Evolutionary conservation across 108 stramenopile genomes (phyloP), one percentile per base, ranked within the genome.

Genomic region (Chaetoceros tenuissimus): DNA sequence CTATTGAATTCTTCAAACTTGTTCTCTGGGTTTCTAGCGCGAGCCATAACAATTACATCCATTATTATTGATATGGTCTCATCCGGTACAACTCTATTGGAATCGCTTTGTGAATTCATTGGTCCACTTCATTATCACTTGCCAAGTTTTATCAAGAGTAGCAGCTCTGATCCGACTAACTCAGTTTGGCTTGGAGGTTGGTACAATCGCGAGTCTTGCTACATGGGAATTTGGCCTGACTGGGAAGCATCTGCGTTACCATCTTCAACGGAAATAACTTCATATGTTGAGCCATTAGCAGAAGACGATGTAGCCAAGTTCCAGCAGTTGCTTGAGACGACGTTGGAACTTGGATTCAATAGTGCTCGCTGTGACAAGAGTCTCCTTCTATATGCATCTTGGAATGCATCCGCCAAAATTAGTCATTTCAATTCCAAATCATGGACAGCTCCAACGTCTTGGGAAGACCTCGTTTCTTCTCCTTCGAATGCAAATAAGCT

Each of bases 311-410:
- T 77, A 29, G 53, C 63, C 17, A 67, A 63, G 31, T 29, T 63
- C 22, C 31, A 16, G 17, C 49, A 62, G 26, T 29, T 78, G 1
- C 31, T 84, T 1, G 67, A 73, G 25, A 28, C 16, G 19, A 60
- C 64, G 7, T 75, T 91, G 24, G 46, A 55, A 1, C 19, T 80
- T 27, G 84, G 82, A 1, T 79, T 87, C 43, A 34, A 54, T 28
- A 63, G 75, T 30, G 73, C 81, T 5, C 24, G 45, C 22, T 31
- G 57, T 0, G 89, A 91, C 65, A 55, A 64, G 25, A 71, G 83
- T 28, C 69, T 82, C 52, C 59, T 91, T 29, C 49, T 91, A 27
- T 82, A 81, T 59, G 71, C 85, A 7, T 64, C 85, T 16, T 91
- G 89, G 89, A 85, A 81, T 63, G 74, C 77, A 1, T 52, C 79